Percentiles rank a stretch among this genome's conserved stretches.
These are phyloP conservation scores for Pseudogymnoascus sp. DNA, from an alignment of 2,329 filamentous ascomycete genomes.

Conservation along the genomic window DNA sequence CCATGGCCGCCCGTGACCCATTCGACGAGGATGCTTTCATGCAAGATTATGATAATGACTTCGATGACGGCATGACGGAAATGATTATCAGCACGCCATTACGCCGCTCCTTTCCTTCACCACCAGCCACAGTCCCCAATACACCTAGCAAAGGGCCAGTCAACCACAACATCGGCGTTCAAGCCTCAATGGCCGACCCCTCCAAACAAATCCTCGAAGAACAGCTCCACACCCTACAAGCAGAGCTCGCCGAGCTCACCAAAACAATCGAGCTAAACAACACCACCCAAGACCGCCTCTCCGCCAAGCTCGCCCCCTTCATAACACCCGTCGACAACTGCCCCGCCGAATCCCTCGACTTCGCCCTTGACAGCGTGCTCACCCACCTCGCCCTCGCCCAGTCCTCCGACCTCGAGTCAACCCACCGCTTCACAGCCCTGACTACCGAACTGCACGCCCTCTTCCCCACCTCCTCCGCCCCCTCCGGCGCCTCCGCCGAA, in stretches of 20 bases:
- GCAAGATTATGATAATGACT: constrained; percentile 17
- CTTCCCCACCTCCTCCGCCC: constrained; percentile 42
- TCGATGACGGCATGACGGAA: constrained; percentile 20
- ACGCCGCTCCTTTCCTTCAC: constrained; percentile 25
- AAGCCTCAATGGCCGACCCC: constrained; percentile 16
- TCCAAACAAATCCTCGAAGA: constrained; percentile 19
- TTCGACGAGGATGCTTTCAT: constrained; percentile 19
- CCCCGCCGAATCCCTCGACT: constrained; percentile 21
- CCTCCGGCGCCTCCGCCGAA: constrained; percentile 28
- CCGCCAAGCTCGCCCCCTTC: constrained; percentile 20
- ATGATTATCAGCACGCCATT: constrained; percentile 22
- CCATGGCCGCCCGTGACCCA: constrained; percentile 40
- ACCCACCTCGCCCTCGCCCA: constrained; percentile 26
- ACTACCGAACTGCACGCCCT: constrained; percentile 38
- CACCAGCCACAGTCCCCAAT: constrained; percentile 24
- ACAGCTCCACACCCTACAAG: constrained; percentile 21
- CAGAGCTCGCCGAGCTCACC: constrained; percentile 21
- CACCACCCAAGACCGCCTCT: constrained; percentile 21
- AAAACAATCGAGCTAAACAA: constrained; percentile 21
- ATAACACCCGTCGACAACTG: constrained; percentile 18
- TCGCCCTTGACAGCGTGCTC: constrained; percentile 25
- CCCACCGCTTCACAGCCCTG: constrained; percentile 42
- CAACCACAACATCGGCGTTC: background rate
- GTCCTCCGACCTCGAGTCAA: constrained; percentile 23
- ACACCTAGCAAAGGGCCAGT: constrained; percentile 16